Evolutionary conservation across 2,329 filamentous ascomycete genomes (phyloP).

Genomic region (Botrytis medusae): DNA sequence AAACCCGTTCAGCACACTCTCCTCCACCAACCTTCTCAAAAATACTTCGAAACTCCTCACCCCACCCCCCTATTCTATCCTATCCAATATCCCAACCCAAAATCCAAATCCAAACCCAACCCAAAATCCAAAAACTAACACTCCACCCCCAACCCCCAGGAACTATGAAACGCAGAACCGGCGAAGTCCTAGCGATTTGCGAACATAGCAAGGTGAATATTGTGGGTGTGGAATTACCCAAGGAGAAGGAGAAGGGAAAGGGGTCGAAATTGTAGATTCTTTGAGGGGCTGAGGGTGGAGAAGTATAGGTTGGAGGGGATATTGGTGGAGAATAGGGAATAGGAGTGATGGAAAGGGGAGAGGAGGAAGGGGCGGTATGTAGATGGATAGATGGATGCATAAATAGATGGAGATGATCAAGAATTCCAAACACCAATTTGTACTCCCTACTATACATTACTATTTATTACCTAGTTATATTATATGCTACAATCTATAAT

Average conservation of each 20-base stretch:
- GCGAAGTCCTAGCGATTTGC: background rate
- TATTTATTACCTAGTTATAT: no score
- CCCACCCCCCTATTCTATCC: no score
- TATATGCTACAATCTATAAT: no score
- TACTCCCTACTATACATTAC: no score
- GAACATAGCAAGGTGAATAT: constrained; percentile 11
- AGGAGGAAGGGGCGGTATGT: no score
- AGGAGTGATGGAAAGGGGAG: background rate
- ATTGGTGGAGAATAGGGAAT: background rate
- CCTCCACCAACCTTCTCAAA: background rate
- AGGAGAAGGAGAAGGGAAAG: background rate
- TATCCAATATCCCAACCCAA: background rate
- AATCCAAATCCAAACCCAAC: no score
- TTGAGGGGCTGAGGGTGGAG: background rate
- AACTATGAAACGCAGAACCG: constrained; percentile 7
- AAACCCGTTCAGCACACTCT: background rate
- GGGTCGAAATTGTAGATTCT: background rate
- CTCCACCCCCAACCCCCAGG: background rate
- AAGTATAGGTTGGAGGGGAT: background rate
- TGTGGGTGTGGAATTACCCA: background rate
- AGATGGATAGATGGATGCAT: no score
- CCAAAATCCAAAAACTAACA: background rate
- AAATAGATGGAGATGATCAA: no score
- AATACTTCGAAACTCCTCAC: fast-evolving
- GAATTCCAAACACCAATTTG: no score